Conservation (phyloP, 2,329 filamentous ascomycete species). For the Paradendryphiella salina region DNA sequence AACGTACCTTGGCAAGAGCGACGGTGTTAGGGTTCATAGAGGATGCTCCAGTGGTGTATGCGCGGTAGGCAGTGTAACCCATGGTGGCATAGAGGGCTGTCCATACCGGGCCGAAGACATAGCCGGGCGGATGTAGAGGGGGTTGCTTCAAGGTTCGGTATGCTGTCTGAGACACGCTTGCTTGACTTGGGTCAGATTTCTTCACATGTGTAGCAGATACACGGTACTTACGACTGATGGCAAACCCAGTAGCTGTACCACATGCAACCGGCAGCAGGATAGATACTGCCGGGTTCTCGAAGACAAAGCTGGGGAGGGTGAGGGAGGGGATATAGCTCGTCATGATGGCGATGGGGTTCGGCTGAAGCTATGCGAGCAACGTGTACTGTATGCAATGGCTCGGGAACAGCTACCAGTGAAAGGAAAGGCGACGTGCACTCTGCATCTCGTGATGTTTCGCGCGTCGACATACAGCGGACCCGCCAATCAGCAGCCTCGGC, state of each 20-base stretch:
- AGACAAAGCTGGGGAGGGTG: slow-evolving; percentile 71
- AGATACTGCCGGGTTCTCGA: slow-evolving; percentile 71
- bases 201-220: neutral
- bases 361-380: neutral
- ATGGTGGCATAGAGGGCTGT: slow-evolving; percentile 67
- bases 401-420: neutral
- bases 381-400: slow-evolving; percentile 2
- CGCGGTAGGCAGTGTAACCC: slow-evolving; percentile 87
- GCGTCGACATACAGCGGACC: slow-evolving; percentile 1
- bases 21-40: slow-evolving; percentile 57
- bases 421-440: slow-evolving; percentile 8
- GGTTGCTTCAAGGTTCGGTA: slow-evolving; percentile 70
- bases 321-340: slow-evolving; percentile 78
- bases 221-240: slow-evolving; percentile 62
- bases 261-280: slow-evolving; percentile 75
- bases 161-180: slow-evolving; percentile 54
- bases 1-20: slow-evolving; percentile 58
- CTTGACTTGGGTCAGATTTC: slow-evolving; percentile 9
- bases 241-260: slow-evolving; percentile 73
- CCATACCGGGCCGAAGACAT: slow-evolving; percentile 63
- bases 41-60: slow-evolving; percentile 65
- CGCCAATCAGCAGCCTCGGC: slow-evolving; percentile 25
- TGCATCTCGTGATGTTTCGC: slow-evolving; percentile 13
- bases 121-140: slow-evolving; percentile 59
- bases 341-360: slow-evolving; percentile 57